phyloP scores from a whole-genome alignment of 768 basidiomycete species.

The Rhodocollybia butyracea region DNA sequence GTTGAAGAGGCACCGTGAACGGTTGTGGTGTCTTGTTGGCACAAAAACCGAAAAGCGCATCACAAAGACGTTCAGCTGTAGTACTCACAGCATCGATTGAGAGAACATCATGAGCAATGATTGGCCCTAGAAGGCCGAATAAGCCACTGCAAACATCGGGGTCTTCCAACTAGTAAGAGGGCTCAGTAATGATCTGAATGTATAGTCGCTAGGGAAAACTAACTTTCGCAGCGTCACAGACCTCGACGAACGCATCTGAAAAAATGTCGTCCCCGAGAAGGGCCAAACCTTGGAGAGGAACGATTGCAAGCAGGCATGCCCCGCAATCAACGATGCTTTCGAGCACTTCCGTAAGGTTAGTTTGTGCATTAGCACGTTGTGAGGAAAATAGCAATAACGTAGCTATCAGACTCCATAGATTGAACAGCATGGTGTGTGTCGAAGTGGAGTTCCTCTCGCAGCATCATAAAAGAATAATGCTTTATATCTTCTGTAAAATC shows the following conservation, averaged over 20 bases:
- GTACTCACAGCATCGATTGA: slow-evolving; percentile 27
- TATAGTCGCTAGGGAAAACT: background rate
- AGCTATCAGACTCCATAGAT: background rate
- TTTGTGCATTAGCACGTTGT: background rate
- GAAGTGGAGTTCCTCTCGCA: background rate
- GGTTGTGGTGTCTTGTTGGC: slow-evolving; percentile 21
- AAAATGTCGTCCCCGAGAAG: slow-evolving; percentile 28
- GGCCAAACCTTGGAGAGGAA: slow-evolving; percentile 27
- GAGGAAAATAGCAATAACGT: background rate
- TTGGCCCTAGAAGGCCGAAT: slow-evolving; percentile 30
- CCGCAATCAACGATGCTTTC: slow-evolving; percentile 23
- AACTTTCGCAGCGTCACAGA: slow-evolving; percentile 24
- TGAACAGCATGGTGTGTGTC: background rate
- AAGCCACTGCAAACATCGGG: slow-evolving; percentile 36
- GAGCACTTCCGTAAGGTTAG: slow-evolving; percentile 16
- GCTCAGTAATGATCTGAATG: background rate
- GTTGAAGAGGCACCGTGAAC: slow-evolving; percentile 26
- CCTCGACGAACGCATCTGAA: slow-evolving; percentile 19
- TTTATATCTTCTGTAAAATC: background rate
- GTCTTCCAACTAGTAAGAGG: slow-evolving; percentile 25
- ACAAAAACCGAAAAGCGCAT: slow-evolving; percentile 35
- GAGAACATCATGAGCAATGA: slow-evolving; percentile 35
- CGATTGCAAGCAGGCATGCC: slow-evolving; percentile 26
- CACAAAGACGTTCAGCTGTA: slow-evolving; percentile 33
- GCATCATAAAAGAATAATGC: background rate